Evolutionary conservation across 2,329 filamentous ascomycete species (phyloP).

Genomic region (Aureobasidium sp.): DNA sequence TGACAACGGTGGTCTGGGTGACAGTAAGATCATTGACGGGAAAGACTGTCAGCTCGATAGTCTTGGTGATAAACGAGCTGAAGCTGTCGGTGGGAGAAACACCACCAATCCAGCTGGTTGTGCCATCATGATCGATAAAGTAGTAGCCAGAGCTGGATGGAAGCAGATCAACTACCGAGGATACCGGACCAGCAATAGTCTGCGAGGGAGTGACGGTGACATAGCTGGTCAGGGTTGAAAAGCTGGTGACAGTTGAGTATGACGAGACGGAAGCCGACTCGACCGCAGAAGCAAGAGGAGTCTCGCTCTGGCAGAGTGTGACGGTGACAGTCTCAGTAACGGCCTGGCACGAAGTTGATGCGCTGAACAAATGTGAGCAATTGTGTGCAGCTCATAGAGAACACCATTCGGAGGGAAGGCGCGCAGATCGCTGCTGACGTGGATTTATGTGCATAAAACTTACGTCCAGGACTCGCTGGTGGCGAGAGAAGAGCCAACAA

Average conservation of each 20-base stretch:
- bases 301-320: conserved; percentile 1
- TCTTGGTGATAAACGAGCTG: conserved; percentile 12
- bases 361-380: not conserved
- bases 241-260: conserved; percentile 16
- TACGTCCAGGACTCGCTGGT: not conserved
- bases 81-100: conserved; percentile 19
- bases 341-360: not conserved
- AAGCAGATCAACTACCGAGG: not conserved
- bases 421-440: not conserved
- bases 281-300: not conserved
- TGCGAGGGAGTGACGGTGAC: conserved; percentile 30
- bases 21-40: not conserved
- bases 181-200: not conserved
- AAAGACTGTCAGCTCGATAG: conserved; percentile 14
- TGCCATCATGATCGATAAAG: conserved; percentile 20
- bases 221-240: conserved; percentile 21
- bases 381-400: not conserved
- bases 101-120: conserved; percentile 25
- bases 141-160: conserved; percentile 16
- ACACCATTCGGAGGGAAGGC: not conserved
- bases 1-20: conserved; percentile 4
- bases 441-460: not conserved
- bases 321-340: conserved; percentile 13
- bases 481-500: not conserved
- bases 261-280: not conserved